Evolutionary conservation across 2,329 filamentous ascomycete genomes (phyloP).

Genomic region (Botrytis galanthina): DNA sequence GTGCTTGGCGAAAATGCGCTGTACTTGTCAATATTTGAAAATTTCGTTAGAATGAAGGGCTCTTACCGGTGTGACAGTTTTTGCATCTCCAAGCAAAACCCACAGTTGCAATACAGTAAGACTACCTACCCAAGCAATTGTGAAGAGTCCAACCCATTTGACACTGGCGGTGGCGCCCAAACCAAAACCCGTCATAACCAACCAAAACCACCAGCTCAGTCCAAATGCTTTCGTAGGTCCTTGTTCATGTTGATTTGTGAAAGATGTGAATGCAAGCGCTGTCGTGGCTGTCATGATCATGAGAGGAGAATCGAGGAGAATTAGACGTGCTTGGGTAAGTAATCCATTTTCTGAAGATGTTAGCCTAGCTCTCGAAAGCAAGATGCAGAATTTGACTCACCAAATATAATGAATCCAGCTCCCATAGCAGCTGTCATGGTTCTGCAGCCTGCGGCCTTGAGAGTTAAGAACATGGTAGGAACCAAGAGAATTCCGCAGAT

Average conservation of each 20-base stretch:
- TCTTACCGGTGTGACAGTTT: conserved; percentile 74
- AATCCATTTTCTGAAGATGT: conserved; percentile 77
- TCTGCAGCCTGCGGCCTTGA: conserved; percentile 87
- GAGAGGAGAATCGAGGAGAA: conserved; percentile 92
- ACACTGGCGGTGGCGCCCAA: conserved; percentile 90
- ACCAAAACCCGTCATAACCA: conserved; percentile 79
- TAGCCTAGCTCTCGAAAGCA: conserved; percentile 24
- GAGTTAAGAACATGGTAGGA: conserved; percentile 88
- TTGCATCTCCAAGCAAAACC: conserved; percentile 87
- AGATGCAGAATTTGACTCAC: conserved; percentile 47
- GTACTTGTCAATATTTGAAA: conserved; percentile 32
- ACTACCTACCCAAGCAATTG: conserved; percentile 94
- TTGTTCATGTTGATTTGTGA: conserved; percentile 95
- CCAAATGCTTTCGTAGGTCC: conserved; percentile 86
- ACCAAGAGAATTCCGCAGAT: conserved; percentile 84
- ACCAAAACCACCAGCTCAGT: conserved; percentile 97
- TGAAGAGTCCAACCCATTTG: conserved; percentile 99
- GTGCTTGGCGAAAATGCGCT: conserved; percentile 88
- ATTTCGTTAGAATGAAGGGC: neutral
- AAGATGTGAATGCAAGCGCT: conserved; percentile 83
- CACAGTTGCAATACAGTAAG: conserved; percentile 91
- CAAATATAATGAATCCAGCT: conserved; percentile 84
- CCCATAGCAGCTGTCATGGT: conserved; percentile 82
- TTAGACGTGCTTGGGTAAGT: conserved; percentile 89
- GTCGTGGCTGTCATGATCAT: conserved; percentile 93